Percentiles rank a stretch among this genome's conserved stretches.
These are phyloP conservation scores for Eucalyptus pumila DNA, from an alignment of 345 rosid species.

Conservation along the genomic window DNA sequence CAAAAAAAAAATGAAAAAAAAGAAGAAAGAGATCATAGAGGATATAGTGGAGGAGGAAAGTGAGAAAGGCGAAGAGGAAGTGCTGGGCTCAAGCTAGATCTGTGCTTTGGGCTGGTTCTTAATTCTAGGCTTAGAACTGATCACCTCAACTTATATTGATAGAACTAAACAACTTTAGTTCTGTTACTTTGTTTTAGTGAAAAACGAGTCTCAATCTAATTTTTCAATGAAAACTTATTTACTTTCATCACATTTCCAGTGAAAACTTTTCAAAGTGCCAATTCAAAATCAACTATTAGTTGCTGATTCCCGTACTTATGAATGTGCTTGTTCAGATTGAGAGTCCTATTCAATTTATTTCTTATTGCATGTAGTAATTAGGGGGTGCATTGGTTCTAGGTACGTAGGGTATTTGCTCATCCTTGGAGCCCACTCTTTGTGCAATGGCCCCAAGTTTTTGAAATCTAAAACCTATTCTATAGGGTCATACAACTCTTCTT, in stretches of 20 bases:
- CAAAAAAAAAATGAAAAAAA: no score
- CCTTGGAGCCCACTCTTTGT: fast-evolving
- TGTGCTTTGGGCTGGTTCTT: not conserved
- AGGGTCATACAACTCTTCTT: not conserved
- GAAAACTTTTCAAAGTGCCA: not conserved
- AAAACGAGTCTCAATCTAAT: not conserved
- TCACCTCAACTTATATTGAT: constrained; percentile 1
- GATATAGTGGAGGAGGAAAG: not conserved
- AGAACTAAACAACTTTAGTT: not conserved
- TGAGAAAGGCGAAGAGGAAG: not conserved
- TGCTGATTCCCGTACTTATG: not conserved
- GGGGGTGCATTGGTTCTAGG: not conserved
- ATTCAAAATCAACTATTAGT: not conserved
- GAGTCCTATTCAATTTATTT: not conserved
- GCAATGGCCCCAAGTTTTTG: not conserved
- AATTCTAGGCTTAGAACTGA: not conserved
- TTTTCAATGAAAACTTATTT: not conserved
- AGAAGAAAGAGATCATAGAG: not conserved
- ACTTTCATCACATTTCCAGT: not conserved
- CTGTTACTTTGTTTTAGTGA: not conserved
- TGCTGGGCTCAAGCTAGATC: not conserved
- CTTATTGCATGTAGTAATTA: not conserved
- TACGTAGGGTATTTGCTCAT: no score
- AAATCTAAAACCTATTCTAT: not conserved
- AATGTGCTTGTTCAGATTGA: not conserved